phyloP scores from a whole-genome alignment of 2,329 filamentous ascomycete genomes.

The Boeremia exigua region DNA sequence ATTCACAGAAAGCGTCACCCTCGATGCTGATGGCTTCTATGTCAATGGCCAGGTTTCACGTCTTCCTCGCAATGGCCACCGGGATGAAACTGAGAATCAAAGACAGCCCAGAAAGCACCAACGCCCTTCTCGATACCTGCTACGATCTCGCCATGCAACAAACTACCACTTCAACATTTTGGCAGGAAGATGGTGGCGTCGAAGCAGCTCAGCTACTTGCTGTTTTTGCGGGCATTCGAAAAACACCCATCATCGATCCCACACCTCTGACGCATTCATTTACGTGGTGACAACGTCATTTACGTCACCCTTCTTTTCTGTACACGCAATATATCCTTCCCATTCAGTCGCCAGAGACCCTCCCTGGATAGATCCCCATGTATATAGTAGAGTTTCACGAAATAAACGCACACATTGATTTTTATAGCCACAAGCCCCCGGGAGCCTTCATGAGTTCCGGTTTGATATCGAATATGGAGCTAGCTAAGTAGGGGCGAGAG shows the following conservation, averaged over 20 bases:
- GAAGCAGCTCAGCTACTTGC: conserved; percentile 42
- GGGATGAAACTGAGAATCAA: conserved; percentile 45
- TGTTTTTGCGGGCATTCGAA: conserved; percentile 42
- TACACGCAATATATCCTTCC: not conserved
- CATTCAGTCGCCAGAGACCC: not conserved
- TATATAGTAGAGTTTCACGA: not conserved
- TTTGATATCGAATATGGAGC: no score
- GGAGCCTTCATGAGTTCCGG: not conserved
- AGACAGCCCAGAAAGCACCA: conserved; percentile 37
- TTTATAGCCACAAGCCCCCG: not conserved
- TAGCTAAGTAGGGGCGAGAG: no score
- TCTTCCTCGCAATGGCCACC: conserved; percentile 46
- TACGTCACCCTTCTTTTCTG: not conserved
- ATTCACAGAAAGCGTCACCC: conserved; percentile 25
- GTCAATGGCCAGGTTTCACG: conserved; percentile 45
- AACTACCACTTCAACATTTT: conserved; percentile 36
- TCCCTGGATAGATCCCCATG: not conserved
- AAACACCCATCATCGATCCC: conserved; percentile 23
- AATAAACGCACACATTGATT: not conserved
- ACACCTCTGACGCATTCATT: conserved; percentile 38
- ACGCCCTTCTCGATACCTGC: conserved; percentile 43
- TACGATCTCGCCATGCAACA: conserved; percentile 48
- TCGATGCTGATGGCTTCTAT: conserved; percentile 31
- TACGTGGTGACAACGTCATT: conserved; percentile 34
- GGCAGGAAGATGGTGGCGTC: conserved; percentile 42